These are phyloP conservation scores for Gleditsia sinensis DNA, from an alignment of 306 rosid species.

Conservation along the genomic window DNA sequence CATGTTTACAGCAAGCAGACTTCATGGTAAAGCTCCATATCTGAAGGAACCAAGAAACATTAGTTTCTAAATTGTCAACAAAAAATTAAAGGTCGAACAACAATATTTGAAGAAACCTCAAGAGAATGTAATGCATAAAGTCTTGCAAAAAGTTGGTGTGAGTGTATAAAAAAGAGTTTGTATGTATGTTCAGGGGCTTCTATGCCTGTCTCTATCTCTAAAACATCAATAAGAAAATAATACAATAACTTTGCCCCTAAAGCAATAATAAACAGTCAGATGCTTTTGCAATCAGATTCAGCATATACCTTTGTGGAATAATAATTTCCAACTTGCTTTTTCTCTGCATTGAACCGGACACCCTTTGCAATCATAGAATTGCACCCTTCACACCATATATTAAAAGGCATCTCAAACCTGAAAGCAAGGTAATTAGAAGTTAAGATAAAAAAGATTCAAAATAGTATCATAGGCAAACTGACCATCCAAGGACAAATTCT, in stretches of 20 bases:
- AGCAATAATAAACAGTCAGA: background rate
- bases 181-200: background rate
- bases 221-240: background rate
- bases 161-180: background rate
- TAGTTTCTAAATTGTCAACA: slow-evolving; percentile 8
- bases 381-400: slow-evolving; percentile 98
- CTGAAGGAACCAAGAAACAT: slow-evolving; percentile 47
- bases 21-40: slow-evolving; percentile 97
- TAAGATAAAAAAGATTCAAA: background rate
- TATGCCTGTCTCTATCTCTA: background rate
- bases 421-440: slow-evolving; percentile 2
- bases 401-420: slow-evolving; percentile 96
- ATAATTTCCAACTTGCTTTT: slow-evolving; percentile 64
- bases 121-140: background rate
- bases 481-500: background rate
- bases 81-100: background rate
- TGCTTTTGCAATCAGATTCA: slow-evolving; percentile 8
- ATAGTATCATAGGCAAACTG: background rate
- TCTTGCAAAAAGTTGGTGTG: background rate
- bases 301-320: slow-evolving; percentile 72
- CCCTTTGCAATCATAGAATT: slow-evolving; percentile 98
- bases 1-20: slow-evolving; percentile 86
- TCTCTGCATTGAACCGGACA: slow-evolving; percentile 95
- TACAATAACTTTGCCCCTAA: background rate
- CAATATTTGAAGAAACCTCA: background rate